Evolutionary conservation across 495 filamentous ascomycete species (phyloP), one percentile per base, ranked within the genome.

Genomic region (Hypoxylon crocopeplum): DNA sequence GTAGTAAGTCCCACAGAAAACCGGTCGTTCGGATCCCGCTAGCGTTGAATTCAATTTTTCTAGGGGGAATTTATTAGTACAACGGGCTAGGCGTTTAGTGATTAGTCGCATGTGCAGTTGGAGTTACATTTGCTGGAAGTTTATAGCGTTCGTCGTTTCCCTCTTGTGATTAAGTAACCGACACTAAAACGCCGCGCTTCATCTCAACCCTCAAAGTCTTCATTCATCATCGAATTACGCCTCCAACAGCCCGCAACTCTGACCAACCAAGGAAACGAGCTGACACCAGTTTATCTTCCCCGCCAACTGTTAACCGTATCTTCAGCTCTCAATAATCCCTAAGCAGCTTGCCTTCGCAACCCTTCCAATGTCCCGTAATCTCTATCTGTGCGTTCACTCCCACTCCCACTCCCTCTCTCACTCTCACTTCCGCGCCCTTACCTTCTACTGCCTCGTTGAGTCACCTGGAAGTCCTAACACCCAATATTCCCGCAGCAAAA

Each of bases 101-200:
- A 27, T 27, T 4, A 27, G 48, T 64, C 59, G 59, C 59, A 64
- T 58, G 48, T 39, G 41, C 60, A 54, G 39, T 39, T 48, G 16
- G 12, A 22, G 12, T 30, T 25, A 27, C 12, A 19, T 49, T n/a
- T n/a, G n/a, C n/a, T n/a, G n/a, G n/a, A n/a, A n/a, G n/a, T n/a
- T n/a, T n/a, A n/a, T n/a, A n/a, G n/a, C n/a, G n/a, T n/a, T n/a
- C n/a, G n/a, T n/a, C n/a, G n/a, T n/a, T n/a, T n/a, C n/a, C n/a
- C n/a, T n/a, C n/a, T n/a, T n/a, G n/a, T 62, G 56, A 66, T 60
- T 66, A 61, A 61, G 56, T 60, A 66, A 64, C 54, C 48, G 48
- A 55, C 61, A 53, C 61, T 64, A 64, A 64, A 64, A 64, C 61
- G 61, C 62, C 62, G 62, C 62, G 62, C 56, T 61, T 66, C 62